Evolutionary conservation across 169 alveolate genomes (phyloP).

Genomic region (Plasmodium chabaudi): DNA sequence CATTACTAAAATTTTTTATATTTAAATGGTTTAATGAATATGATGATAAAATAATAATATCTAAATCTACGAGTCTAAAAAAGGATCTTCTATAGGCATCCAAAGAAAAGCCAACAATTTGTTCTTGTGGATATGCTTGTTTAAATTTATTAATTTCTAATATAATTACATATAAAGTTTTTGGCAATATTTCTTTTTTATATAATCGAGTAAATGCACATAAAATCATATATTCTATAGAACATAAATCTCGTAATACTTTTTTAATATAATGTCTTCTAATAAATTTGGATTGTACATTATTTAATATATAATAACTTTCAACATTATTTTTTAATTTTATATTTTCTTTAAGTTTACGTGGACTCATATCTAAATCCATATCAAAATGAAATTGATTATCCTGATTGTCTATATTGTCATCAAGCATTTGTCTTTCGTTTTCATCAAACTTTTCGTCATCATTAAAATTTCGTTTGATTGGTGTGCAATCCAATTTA

Average conservation of each 20-base stretch:
- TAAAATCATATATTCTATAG: slow-evolving; percentile 61
- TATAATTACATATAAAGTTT: slow-evolving; percentile 57
- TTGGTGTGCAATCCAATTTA: slow-evolving; percentile 56
- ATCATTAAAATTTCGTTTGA: slow-evolving; percentile 20
- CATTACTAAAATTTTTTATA: slow-evolving; percentile 72
- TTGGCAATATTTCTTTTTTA: slow-evolving; percentile 65
- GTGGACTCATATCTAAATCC: slow-evolving; percentile 62
- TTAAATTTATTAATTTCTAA: slow-evolving; percentile 70
- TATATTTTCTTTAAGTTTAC: slow-evolving; percentile 65
- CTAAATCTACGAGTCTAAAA: slow-evolving; percentile 52
- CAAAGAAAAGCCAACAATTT: slow-evolving; percentile 56
- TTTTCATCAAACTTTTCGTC: not conserved
- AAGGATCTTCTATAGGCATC: slow-evolving; percentile 73
- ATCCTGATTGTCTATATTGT: not conserved
- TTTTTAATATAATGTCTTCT: slow-evolving; percentile 70
- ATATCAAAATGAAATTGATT: slow-evolving; percentile 21
- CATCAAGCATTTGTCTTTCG: not conserved
- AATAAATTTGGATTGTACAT: slow-evolving; percentile 62
- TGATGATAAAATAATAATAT: slow-evolving; percentile 52
- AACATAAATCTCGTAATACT: slow-evolving; percentile 51
- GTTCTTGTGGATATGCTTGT: slow-evolving; percentile 75
- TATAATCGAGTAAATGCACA: slow-evolving; percentile 70
- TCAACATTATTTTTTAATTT: slow-evolving; percentile 53
- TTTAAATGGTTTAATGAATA: slow-evolving; percentile 68
- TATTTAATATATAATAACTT: slow-evolving; percentile 60